Base-by-base conservation (phyloP, 441 rosid genomes). In the Corymbia calophylla region DNA sequence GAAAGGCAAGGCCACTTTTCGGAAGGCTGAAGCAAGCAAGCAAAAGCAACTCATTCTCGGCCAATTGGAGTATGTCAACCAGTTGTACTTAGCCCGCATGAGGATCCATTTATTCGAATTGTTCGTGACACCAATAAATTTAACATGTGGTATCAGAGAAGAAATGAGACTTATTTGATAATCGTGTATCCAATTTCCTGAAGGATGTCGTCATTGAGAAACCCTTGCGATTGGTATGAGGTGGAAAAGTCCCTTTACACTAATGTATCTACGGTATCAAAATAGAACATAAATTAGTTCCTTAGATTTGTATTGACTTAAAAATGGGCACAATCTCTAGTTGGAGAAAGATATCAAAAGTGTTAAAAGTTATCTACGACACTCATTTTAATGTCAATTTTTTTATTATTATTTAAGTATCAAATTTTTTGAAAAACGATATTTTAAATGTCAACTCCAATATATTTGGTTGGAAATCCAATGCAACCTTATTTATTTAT, bases 391-490 rank as follows among this genome's bases (percentile, higher is more conserved):
- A 0, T 19, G 25, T 3, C 1, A 55, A 7, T 53, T 16, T 17
- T n/a, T 2, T 49, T 55, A 7, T 55, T 55, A 55, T 55, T 23
- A 19, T 1, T 55, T 55, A 18, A 55, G 14, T 55, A 8, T 0
- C 0, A 1, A 55, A 0, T 54, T 0, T n/a, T 55, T 55, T 0
- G 44, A 39, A 4, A 39, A 39, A 39, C 5, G 44, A 39, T 39
- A 5, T 39, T n/a, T 39, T 39, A 39, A 55, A 0, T 55, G 60
- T 9, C 5, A 55, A 55, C 5, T 7, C 0, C 0, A 0, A 0
- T 55, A 8, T 55, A 10, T 55, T 55, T 21, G 60, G 60, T 10
- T 8, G 44, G 44, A 39, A 39, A 39, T 5, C 44, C 44, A 6
- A 39, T 39, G 44, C 44, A 27, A 55, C 27, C 0, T 8, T 1